These are phyloP conservation scores for Conticribra guillardii DNA, from an alignment of 108 stramenopile species.

Conservation along the genomic window DNA sequence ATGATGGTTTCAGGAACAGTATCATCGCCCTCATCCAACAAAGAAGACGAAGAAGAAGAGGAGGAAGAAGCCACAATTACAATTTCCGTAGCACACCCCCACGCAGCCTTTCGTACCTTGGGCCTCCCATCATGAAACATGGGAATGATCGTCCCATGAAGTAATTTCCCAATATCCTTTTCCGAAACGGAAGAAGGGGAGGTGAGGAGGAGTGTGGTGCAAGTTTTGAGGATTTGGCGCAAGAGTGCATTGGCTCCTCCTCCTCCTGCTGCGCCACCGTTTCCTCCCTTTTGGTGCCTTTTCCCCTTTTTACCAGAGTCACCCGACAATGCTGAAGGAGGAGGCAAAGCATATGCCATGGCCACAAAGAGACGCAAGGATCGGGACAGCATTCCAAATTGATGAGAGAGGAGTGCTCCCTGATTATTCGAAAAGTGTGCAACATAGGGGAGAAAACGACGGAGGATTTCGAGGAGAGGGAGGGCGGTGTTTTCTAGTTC, in stretches of 20 bases:
- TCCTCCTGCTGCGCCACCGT: neutral
- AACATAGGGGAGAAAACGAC: slow-evolving; percentile 56
- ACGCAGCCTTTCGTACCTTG: slow-evolving; percentile 63
- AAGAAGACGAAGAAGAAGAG: slow-evolving; percentile 6
- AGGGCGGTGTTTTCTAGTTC: slow-evolving; percentile 29
- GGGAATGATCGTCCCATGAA: slow-evolving; percentile 54
- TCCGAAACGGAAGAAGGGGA: slow-evolving; percentile 24
- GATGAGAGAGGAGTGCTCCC: slow-evolving; percentile 50
- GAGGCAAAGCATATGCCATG: slow-evolving; percentile 31
- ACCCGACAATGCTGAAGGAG: too few species aligned
- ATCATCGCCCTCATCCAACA: neutral
- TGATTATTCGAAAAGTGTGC: slow-evolving; percentile 32
- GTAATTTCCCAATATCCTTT: slow-evolving; percentile 46
- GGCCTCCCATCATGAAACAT: slow-evolving; percentile 59
- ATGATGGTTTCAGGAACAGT: neutral
- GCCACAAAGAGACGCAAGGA: slow-evolving; percentile 60
- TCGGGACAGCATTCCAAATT: slow-evolving; percentile 53
- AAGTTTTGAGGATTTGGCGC: slow-evolving; percentile 37
- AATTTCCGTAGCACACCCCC: slow-evolving; percentile 47
- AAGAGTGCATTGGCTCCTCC: slow-evolving; percentile 33
- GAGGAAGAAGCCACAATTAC: slow-evolving; percentile 42
- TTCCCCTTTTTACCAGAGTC: too few species aligned
- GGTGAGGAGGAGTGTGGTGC: slow-evolving; percentile 18
- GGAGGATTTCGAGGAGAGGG: slow-evolving; percentile 66
- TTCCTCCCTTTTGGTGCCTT: neutral